Evolutionary conservation across 1,139 yeast species (phyloP).

Genomic region (Hansenula sp.): DNA sequence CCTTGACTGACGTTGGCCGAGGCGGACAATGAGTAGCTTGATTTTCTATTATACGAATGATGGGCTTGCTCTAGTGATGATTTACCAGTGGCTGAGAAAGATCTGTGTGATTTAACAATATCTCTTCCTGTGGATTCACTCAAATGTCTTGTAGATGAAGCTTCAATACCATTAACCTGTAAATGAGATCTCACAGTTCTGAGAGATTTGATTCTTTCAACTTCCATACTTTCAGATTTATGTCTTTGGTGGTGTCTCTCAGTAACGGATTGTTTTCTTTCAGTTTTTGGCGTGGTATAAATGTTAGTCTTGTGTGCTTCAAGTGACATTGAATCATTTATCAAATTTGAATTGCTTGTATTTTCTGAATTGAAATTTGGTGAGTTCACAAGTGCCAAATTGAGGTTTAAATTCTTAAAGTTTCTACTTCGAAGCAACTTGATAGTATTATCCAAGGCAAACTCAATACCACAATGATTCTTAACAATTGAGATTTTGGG

Average conservation of each 20-base stretch:
- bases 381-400: constrained; percentile 18
- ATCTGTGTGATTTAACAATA: constrained; percentile 13
- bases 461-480: constrained; percentile 87
- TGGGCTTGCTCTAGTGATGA: constrained; percentile 8
- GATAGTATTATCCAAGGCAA: constrained; percentile 80
- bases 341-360: constrained; percentile 1
- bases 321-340: constrained; percentile 1
- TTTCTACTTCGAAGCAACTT: constrained; percentile 58
- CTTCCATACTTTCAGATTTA: constrained; percentile 19
- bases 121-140: constrained; percentile 4
- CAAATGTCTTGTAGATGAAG: neutral
- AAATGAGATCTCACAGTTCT: constrained; percentile 18
- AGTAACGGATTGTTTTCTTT: neutral
- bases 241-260: constrained; percentile 18
- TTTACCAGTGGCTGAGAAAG: constrained; percentile 13
- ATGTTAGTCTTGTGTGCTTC: constrained; percentile 1
- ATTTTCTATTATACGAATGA: constrained; percentile 4
- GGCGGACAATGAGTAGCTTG: constrained; percentile 9
- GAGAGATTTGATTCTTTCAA: constrained; percentile 12
- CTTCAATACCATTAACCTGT: neutral
- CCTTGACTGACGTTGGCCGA: constrained; percentile 8
- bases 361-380: constrained; percentile 10
- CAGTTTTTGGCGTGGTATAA: neutral
- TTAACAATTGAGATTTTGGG: constrained; percentile 79
- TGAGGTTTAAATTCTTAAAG: constrained; percentile 17